These are phyloP conservation scores for Glycine latifolia DNA, from an alignment of 306 rosid genomes.

Conservation along the genomic window DNA sequence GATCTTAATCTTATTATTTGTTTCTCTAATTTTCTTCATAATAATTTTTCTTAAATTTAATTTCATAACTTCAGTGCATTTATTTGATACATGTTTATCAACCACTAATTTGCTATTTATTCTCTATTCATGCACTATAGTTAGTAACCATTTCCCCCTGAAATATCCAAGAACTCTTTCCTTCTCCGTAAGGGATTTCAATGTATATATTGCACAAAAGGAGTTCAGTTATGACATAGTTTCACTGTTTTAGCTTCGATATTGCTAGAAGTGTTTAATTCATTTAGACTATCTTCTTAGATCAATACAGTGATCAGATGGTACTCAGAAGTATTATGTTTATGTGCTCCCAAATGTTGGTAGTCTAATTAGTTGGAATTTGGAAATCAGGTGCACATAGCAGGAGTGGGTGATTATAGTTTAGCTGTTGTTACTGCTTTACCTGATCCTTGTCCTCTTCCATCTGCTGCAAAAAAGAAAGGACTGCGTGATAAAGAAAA, in stretches of 20 bases:
- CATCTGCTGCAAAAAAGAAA: conserved; percentile 98
- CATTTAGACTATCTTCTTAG: conserved; percentile 18
- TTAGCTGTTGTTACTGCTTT: conserved; percentile 67
- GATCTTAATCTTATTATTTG: neutral
- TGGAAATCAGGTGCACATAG: conserved; percentile 81
- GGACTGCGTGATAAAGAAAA: conserved; percentile 95
- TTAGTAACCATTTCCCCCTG: neutral
- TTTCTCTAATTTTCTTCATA: neutral
- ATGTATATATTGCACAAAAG: neutral
- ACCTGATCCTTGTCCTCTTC: conserved; percentile 95
- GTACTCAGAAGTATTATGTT: conserved; percentile 34
- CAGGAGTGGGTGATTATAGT: conserved; percentile 91
- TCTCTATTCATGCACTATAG: neutral
- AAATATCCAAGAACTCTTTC: conserved; percentile 6
- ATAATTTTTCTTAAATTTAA: conserved; percentile 22
- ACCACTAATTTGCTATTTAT: neutral
- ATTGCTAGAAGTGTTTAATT: conserved; percentile 30
- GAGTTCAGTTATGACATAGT: conserved; percentile 12
- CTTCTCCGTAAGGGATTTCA: neutral
- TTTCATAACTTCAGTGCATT: conserved; percentile 7
- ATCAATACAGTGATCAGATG: conserved; percentile 9
- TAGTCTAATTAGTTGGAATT: conserved; percentile 41
- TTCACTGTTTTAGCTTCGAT: conserved; percentile 6
- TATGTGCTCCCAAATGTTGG: conserved; percentile 12
- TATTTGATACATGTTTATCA: conserved; percentile 12